Base-by-base conservation (phyloP, 805 yeast genomes). In the Candida manassasensis region DNA sequence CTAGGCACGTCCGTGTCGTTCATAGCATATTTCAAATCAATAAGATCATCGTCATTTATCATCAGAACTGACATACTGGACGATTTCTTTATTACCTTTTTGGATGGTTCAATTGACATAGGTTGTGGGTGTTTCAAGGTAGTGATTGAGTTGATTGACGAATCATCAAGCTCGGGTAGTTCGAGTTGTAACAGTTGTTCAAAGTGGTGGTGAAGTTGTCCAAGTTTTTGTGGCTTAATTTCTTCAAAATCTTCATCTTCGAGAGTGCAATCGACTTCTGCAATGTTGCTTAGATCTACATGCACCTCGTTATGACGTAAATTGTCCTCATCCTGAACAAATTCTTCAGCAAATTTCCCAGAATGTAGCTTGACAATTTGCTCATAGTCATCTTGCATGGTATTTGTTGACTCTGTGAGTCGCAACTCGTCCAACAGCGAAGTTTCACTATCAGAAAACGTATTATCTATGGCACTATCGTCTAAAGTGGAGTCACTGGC, bases 21-120 rank as follows among this genome's bases (percentile, higher is more conserved):
- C 42, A 52, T 59, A 3, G 66, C 66, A 38, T 51, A 59, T 34
- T 57, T 54, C 36, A 61, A 45, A 6, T 54, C 67, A 22, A 36
- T 39, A 21, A 47, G 45, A 17, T 58, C 63, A 29, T 55, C 62
- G 21, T 45, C 46, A 34, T 49, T 52, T 13, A 58, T 41, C 41
- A 56, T 39, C 4, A 61, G 43, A 16, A 49, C 40, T 8, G 62
- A 52, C 3, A 47, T 36, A 14, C 40, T 35, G 8, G 57, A 47
- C n/a, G 48, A 33, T 36, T 41, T 44, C 15, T 42, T 37, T 6
- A 51, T 35, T 2, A 47, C 22, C 7, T 44, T 22, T 36, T 38
- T 36, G 5, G 53, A 50, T 4, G 57, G 50, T 12, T 35, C 34
- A 26, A 8, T 11, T 24, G 14, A n/a, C 27, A 24, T 7, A 24